Evolutionary conservation across 2,329 filamentous ascomycete species (phyloP), one percentile per base, ranked within the genome.

Genomic region (Biscogniauxia mediterranea): DNA sequence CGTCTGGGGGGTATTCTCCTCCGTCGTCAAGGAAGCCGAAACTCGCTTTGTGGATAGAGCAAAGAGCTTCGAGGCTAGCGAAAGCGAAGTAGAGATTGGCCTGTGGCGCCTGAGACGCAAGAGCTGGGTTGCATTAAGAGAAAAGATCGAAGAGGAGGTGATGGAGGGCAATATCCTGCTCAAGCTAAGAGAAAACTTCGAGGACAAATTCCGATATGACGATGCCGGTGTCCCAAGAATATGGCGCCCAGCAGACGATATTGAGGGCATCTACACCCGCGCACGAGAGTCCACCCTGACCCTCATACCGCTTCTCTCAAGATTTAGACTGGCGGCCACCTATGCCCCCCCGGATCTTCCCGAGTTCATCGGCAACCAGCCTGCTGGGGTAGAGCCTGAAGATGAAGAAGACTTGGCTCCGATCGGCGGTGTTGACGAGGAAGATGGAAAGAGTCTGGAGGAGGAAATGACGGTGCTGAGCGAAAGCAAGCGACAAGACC

Each of bases 151-250:
- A 42, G 95, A 99, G 73, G 95, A 99, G 77, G 92, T 97, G 73
- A 96, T 96, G 88, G 95, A 98, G 78, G 94, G 94, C 70, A 99
- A 98, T 73, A 88, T 99, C 58, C 81, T 98, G 38, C 83, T 98
- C 68, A 99, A 99, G 81, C 85, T 99, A 56, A 88, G 95, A 42
- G 95, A 99, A 77, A 98, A 97, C 79, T 99, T 99, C 68, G 95
- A 99, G 78, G 95, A 99, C 80, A 97, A 97, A 78, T 99, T 99
- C 85, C 89, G 95, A 66, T 99, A 99, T 71, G 95, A 99, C 71
- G 93, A 97, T 62, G 88, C 88, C 6, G 95, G 95, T 25, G 95
- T 99, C 4, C 95, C 95, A 5, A 86, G 95, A 62, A 97, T 99
- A 76, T 99, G 95, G 95, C 88, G 93, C 23, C 95, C 95, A 1